Evolutionary conservation across 2,329 filamentous ascomycete genomes (phyloP).

Genomic region (Magnaporthiopsis poae): DNA sequence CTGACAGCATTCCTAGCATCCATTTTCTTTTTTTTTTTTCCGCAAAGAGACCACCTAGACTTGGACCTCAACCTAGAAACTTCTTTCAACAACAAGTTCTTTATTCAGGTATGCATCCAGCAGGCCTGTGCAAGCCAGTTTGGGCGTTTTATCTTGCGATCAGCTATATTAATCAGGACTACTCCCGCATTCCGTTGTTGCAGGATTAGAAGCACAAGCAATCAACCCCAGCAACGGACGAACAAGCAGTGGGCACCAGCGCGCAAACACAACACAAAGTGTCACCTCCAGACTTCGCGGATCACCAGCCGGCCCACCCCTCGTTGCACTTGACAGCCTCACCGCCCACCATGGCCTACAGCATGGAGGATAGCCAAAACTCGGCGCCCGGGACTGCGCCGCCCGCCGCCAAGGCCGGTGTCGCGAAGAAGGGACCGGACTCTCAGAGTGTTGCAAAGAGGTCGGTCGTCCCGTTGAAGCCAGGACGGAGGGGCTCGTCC

Average conservation of each 20-base stretch:
- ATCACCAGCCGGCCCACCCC: background rate
- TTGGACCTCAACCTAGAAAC: background rate
- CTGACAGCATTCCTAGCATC: background rate
- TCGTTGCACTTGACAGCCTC: background rate
- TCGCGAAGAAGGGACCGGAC: slow-evolving; percentile 49
- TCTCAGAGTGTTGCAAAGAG: slow-evolving; percentile 69
- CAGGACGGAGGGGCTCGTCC: background rate
- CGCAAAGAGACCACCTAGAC: background rate
- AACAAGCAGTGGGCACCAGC: background rate
- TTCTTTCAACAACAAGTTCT: background rate
- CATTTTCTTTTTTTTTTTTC: slow-evolving; percentile 1
- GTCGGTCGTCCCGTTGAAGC: slow-evolving; percentile 31
- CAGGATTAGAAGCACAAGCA: background rate
- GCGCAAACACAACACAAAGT: background rate
- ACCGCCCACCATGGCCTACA: slow-evolving; percentile 9
- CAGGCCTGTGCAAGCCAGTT: background rate
- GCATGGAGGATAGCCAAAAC: slow-evolving; percentile 57
- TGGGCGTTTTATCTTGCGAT: background rate
- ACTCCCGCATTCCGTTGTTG: background rate
- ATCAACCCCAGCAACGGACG: background rate
- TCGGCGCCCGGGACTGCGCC: slow-evolving; percentile 52
- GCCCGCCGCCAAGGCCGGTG: slow-evolving; percentile 55
- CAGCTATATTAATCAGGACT: slow-evolving; percentile 1
- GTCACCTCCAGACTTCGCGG: background rate
- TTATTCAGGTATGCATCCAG: background rate